A percentile compares a stretch with the other conserved stretches of the same genome.
Evolutionary conservation across 192 early-diverging fungal genomes (phyloP).

Genomic region (Coemansia sp.): DNA sequence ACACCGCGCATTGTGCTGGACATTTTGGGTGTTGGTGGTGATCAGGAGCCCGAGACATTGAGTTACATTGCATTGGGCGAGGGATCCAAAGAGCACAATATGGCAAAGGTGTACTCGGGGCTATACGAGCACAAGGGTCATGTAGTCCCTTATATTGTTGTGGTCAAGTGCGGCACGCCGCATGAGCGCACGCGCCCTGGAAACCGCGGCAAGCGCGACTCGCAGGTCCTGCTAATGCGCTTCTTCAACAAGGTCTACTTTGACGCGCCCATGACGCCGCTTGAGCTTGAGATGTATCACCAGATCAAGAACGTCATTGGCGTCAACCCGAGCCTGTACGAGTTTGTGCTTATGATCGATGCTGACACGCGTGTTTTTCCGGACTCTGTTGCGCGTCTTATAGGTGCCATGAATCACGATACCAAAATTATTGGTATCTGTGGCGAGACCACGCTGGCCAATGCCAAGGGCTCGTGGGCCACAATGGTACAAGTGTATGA

Average conservation of each 20-base stretch:
- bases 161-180: constrained; percentile 91
- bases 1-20: constrained; percentile 97
- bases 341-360: constrained; percentile 97
- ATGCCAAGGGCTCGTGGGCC: constrained; percentile 90
- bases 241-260: constrained; percentile 98
- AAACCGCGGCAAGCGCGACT: constrained; percentile 98
- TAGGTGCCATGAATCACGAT: constrained; percentile 89
- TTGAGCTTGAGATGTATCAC: constrained; percentile 97
- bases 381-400: constrained; percentile 89
- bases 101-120: constrained; percentile 96
- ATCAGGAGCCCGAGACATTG: constrained; percentile 78
- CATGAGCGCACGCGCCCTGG: constrained; percentile 86
- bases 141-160: constrained; percentile 92
- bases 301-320: constrained; percentile 99
- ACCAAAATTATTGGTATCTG: constrained; percentile 89
- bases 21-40: constrained; percentile 87
- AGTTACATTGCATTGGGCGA: constrained; percentile 88
- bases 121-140: constrained; percentile 90
- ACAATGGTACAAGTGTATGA: constrained; percentile 99
- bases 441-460: constrained; percentile 92
- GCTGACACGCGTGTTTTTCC: constrained; percentile 91
- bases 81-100: constrained; percentile 92
- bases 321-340: constrained; percentile 92
- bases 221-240: constrained; percentile 96
- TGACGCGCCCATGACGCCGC: constrained; percentile 87